These are phyloP conservation scores for Hortiboletus rubellus DNA, from an alignment of 1,284 basidiomycete species.

Conservation along the genomic window DNA sequence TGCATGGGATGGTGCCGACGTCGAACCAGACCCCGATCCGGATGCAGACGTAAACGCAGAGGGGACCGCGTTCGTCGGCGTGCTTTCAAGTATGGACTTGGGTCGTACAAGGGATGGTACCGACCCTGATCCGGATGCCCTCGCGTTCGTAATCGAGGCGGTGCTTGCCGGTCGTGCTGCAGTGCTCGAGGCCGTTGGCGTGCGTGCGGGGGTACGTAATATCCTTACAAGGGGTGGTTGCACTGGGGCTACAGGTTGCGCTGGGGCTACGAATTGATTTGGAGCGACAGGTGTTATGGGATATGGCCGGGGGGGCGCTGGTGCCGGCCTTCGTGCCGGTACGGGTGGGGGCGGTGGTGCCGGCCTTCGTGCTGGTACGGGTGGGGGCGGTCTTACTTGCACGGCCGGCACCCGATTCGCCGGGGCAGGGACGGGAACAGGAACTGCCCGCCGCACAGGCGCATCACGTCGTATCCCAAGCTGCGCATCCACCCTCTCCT, in stretches of 20 bases:
- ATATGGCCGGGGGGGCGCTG: not conserved
- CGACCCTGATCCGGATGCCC: not conserved
- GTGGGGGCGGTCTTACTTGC: not conserved
- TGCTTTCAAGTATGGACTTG: too few species aligned
- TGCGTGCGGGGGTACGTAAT: not conserved
- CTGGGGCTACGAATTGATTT: not conserved
- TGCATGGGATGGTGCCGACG: too few species aligned
- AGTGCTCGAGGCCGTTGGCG: not conserved
- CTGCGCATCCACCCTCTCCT: slow-evolving; percentile 34
- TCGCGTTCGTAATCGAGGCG: not conserved
- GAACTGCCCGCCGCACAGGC: slow-evolving; percentile 3
- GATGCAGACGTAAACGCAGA: not conserved
- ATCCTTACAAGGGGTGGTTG: too few species aligned
- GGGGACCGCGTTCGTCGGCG: too few species aligned
- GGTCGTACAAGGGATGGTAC: too few species aligned
- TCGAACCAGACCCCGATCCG: not conserved
- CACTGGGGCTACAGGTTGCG: too few species aligned
- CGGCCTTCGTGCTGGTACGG: not conserved
- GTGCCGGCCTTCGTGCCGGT: not conserved
- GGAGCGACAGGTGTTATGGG: too few species aligned
- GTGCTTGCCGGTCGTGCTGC: not conserved
- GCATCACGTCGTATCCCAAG: slow-evolving; percentile 12
- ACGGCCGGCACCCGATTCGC: not conserved
- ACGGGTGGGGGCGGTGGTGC: not conserved
- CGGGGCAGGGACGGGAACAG: not conserved